Evolutionary conservation across 176 grass and related monocot species (phyloP).

Genomic region (Rhynchospora breviuscula): DNA sequence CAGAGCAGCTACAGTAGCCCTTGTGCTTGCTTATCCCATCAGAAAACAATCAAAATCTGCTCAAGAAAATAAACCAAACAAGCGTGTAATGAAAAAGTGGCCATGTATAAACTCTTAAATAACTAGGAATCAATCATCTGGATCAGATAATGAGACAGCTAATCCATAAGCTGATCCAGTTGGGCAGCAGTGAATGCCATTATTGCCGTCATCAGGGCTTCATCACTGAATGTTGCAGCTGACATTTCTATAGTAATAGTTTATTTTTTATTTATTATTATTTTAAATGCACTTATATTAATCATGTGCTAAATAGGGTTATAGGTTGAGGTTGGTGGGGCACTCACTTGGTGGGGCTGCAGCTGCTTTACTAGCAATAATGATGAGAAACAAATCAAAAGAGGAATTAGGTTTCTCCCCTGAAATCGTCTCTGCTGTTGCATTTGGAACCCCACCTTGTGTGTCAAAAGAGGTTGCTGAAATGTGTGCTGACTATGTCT

Average conservation of each 20-base stretch:
- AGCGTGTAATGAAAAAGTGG: background rate
- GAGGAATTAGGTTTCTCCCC: constrained; percentile 91
- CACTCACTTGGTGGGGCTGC: constrained; percentile 92
- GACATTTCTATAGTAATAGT: background rate
- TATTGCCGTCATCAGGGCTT: background rate
- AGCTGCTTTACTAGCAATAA: constrained; percentile 79
- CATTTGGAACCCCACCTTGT: constrained; percentile 87
- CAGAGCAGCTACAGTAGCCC: background rate
- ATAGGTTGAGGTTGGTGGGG: constrained; percentile 70
- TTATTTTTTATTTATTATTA: background rate
- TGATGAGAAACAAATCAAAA: constrained; percentile 70
- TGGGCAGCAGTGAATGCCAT: background rate
- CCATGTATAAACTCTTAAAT: background rate
- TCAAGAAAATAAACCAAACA: background rate
- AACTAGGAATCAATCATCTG: background rate
- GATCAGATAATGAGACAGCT: background rate
- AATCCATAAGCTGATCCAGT: background rate
- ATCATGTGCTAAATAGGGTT: constrained; percentile 43
- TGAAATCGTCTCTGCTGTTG: constrained; percentile 81
- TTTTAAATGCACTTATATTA: background rate
- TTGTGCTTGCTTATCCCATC: background rate
- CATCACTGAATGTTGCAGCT: background rate
- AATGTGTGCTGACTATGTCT: constrained; percentile 68
- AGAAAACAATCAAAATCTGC: background rate
- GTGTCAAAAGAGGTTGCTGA: constrained; percentile 77